Evolutionary conservation across 2,329 filamentous ascomycete genomes (phyloP).

Genomic region (Cephalotrichum gorgonifer): DNA sequence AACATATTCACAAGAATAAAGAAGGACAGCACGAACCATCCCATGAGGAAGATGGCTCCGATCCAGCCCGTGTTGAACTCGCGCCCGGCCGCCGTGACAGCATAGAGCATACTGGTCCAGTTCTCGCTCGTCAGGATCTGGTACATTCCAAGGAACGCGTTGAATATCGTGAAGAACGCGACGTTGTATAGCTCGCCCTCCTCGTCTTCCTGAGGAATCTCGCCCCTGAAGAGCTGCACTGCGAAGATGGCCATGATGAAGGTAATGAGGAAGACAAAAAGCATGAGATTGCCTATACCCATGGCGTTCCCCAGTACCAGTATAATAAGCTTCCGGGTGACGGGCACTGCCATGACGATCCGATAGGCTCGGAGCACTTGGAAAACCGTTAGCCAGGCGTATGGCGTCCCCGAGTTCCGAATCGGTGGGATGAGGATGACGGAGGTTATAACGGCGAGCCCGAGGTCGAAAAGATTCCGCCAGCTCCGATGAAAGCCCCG

Average conservation of each 20-base stretch:
- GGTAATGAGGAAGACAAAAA: slow-evolving; percentile 93
- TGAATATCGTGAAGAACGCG: slow-evolving; percentile 85
- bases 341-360: slow-evolving; percentile 76
- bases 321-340: slow-evolving; percentile 78
- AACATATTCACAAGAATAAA: slow-evolving; percentile 99
- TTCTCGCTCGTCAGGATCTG: slow-evolving; percentile 92
- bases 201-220: slow-evolving; percentile 57
- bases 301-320: slow-evolving; percentile 83
- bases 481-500: slow-evolving; percentile 64
- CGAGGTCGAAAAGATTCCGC: slow-evolving; percentile 71
- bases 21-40: slow-evolving; percentile 93
- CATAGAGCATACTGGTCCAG: slow-evolving; percentile 85
- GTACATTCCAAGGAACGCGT: slow-evolving; percentile 96
- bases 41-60: slow-evolving; percentile 77
- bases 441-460: slow-evolving; percentile 69
- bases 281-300: slow-evolving; percentile 87
- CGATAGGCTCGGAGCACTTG: slow-evolving; percentile 90
- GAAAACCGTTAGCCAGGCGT: slow-evolving; percentile 85
- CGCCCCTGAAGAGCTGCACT: slow-evolving; percentile 81
- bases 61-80: slow-evolving; percentile 75
- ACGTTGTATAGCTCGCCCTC: slow-evolving; percentile 55
- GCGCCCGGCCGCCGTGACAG: slow-evolving; percentile 60
- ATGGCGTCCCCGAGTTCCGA: slow-evolving; percentile 57
- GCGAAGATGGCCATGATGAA: slow-evolving; percentile 92
- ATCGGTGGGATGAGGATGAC: slow-evolving; percentile 81